These are phyloP conservation scores for Vigna angularis DNA, from an alignment of 306 rosid species.

Conservation along the genomic window DNA sequence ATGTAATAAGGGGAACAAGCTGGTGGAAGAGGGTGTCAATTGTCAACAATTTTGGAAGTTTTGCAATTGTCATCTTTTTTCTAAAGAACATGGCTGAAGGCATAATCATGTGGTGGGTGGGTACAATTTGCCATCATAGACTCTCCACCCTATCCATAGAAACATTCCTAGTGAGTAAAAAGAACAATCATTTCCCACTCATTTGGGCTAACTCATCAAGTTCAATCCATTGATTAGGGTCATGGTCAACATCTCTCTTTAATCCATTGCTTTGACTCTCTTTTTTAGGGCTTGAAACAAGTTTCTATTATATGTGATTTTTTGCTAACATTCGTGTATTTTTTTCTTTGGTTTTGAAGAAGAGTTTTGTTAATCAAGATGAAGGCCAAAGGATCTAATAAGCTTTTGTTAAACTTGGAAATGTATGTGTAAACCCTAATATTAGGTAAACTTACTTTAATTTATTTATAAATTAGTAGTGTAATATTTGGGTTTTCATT, in stretches of 20 bases:
- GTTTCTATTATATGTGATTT: not conserved
- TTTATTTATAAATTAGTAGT: too few species aligned
- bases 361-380: not conserved
- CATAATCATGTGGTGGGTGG: constrained; percentile 47
- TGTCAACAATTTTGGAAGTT: constrained; percentile 49
- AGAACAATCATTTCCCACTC: constrained; percentile 67
- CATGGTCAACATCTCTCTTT: constrained; percentile 53
- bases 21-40: constrained; percentile 35
- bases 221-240: constrained; percentile 40
- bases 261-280: constrained; percentile 52
- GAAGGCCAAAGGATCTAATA: not conserved
- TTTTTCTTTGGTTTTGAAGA: not conserved
- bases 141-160: constrained; percentile 35
- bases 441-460: too few species aligned
- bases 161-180: constrained; percentile 39
- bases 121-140: constrained; percentile 33
- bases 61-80: constrained; percentile 42
- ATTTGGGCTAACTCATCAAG: constrained; percentile 47
- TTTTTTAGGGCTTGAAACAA: constrained; percentile 30
- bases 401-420: not conserved
- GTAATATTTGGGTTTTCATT: too few species aligned
- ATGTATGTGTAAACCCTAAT: not conserved
- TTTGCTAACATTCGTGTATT: not conserved
- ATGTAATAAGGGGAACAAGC: constrained; percentile 38
- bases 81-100: constrained; percentile 32